Conservation (phyloP, 1,284 basidiomycete species). For the Ganoderma multipileum region DNA sequence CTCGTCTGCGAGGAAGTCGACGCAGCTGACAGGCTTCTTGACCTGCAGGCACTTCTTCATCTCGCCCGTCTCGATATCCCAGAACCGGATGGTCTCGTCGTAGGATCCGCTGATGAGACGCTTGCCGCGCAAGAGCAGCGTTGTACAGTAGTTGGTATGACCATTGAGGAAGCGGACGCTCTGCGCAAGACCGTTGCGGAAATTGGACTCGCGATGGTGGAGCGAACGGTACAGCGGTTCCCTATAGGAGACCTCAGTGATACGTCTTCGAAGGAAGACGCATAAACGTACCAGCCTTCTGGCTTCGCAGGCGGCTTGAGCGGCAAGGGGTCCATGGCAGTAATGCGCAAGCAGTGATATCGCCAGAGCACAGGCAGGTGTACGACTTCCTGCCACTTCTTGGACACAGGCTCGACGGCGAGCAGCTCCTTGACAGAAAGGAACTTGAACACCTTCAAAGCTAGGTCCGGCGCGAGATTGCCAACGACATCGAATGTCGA, state of each 20-base stretch:
- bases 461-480: slow-evolving; percentile 71
- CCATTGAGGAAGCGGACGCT: slow-evolving; percentile 79
- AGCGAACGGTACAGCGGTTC: slow-evolving; percentile 82
- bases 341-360: slow-evolving; percentile 77
- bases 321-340: slow-evolving; percentile 75
- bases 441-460: slow-evolving; percentile 69
- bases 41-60: slow-evolving; percentile 83
- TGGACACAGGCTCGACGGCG: slow-evolving; percentile 67
- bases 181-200: slow-evolving; percentile 79
- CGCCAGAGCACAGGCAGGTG: slow-evolving; percentile 81
- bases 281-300: slow-evolving; percentile 68
- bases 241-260: slow-evolving; percentile 46
- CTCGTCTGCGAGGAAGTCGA: slow-evolving; percentile 86
- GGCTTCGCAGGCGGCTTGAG: slow-evolving; percentile 64
- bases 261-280: background rate
- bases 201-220: slow-evolving; percentile 88
- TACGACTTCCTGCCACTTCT: slow-evolving; percentile 75
- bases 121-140: slow-evolving; percentile 78
- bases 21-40: slow-evolving; percentile 89
- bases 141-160: slow-evolving; percentile 90
- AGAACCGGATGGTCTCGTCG: slow-evolving; percentile 90
- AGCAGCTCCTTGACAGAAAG: slow-evolving; percentile 74
- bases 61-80: slow-evolving; percentile 83
- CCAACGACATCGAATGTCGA: slow-evolving; percentile 85
- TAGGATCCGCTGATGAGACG: slow-evolving; percentile 88